Evolutionary conservation across 2,329 filamentous ascomycete species (phyloP).

Genomic region (Pseudogymnoascus destructans): DNA sequence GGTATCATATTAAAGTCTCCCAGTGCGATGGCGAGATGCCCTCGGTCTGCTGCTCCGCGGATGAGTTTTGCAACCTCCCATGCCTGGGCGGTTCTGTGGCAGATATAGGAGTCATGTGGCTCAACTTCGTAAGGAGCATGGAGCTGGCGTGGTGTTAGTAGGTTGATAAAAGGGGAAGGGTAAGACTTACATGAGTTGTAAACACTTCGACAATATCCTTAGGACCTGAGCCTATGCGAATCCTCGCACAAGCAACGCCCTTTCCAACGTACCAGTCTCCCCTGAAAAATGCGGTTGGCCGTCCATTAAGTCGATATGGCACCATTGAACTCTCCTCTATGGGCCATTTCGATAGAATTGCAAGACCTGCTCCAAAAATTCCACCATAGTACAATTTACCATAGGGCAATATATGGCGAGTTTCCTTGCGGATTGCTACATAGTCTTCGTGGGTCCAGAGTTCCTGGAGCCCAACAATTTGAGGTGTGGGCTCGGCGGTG

Average conservation of each 20-base stretch:
- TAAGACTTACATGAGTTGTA: slow-evolving; percentile 60
- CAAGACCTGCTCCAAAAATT: slow-evolving; percentile 78
- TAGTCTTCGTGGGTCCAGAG: slow-evolving; percentile 87
- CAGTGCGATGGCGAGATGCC: slow-evolving; percentile 71
- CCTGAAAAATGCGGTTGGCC: slow-evolving; percentile 84
- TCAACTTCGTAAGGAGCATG: slow-evolving; percentile 80
- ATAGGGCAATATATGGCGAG: slow-evolving; percentile 63
- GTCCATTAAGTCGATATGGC: slow-evolving; percentile 79
- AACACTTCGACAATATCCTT: slow-evolving; percentile 76
- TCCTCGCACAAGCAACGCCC: slow-evolving; percentile 71
- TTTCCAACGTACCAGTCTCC: slow-evolving; percentile 97
- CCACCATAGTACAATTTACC: slow-evolving; percentile 89
- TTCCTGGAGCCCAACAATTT: slow-evolving; percentile 90
- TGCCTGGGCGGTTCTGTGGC: slow-evolving; percentile 80
- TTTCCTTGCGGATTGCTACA: slow-evolving; percentile 59
- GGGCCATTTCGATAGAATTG: slow-evolving; percentile 82
- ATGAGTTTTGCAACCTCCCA: slow-evolving; percentile 92
- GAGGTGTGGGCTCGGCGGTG: slow-evolving; percentile 49
- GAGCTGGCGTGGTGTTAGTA: slow-evolving; percentile 30
- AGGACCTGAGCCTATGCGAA: slow-evolving; percentile 52
- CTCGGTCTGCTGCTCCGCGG: slow-evolving; percentile 63
- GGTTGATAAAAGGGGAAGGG: background rate
- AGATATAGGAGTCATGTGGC: slow-evolving; percentile 71
- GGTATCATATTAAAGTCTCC: slow-evolving; percentile 98
- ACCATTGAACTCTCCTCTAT: slow-evolving; percentile 82